These are phyloP conservation scores for Oryza coarctata DNA, from an alignment of 176 grass and related monocot genomes.

Conservation along the genomic window DNA sequence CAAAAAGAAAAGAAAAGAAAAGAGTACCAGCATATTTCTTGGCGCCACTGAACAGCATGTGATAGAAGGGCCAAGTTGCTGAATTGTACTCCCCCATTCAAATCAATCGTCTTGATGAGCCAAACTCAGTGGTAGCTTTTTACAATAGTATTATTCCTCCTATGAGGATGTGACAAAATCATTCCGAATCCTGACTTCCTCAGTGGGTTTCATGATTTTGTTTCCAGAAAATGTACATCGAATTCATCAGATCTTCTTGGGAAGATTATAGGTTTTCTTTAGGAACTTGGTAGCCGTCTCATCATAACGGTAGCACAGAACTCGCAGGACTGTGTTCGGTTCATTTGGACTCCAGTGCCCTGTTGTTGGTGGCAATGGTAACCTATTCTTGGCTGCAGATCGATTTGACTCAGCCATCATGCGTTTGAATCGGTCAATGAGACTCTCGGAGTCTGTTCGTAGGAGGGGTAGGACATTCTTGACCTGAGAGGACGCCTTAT, in stretches of 20 bases:
- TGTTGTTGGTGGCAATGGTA: slow-evolving; percentile 70
- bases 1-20: not conserved
- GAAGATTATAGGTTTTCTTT: slow-evolving; percentile 94
- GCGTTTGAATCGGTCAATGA: slow-evolving; percentile 72
- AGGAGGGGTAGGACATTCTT: slow-evolving; percentile 90
- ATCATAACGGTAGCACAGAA: slow-evolving; percentile 85
- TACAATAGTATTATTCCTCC: slow-evolving; percentile 33
- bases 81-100: not conserved
- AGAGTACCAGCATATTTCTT: not conserved
- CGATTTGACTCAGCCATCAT: slow-evolving; percentile 58
- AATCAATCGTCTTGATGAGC: not conserved
- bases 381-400: slow-evolving; percentile 51
- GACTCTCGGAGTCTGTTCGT: slow-evolving; percentile 61
- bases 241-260: slow-evolving; percentile 73
- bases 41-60: not conserved
- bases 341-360: slow-evolving; percentile 86
- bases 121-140: slow-evolving; percentile 30
- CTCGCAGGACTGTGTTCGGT: slow-evolving; percentile 82
- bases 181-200: not conserved
- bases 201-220: slow-evolving; percentile 1
- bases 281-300: slow-evolving; percentile 89
- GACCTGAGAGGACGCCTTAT: slow-evolving; percentile 83
- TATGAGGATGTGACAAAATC: not conserved
- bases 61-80: not conserved
- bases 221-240: slow-evolving; percentile 38